Evolutionary conservation across 805 yeast species (phyloP), one percentile per base, ranked within the genome.

Genomic region (Tetrapisispora nanseiensis): DNA sequence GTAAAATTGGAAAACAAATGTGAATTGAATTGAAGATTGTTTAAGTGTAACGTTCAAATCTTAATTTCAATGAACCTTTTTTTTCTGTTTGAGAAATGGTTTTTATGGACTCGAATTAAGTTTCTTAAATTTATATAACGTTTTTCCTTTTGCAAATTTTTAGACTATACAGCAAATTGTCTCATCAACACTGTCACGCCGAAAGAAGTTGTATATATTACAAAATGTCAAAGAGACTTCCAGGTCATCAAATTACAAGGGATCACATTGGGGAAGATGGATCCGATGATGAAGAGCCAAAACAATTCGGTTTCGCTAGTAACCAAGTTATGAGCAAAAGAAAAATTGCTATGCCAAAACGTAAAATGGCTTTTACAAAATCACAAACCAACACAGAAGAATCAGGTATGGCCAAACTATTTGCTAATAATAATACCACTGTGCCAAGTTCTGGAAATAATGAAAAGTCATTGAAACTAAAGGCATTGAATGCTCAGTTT

Each of bases 401-500:
- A 41, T 37, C 52, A 2, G 28, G 46, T 5, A 37, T 38, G 35
- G 51, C 54, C 4, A 49, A 44, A 28, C 41, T 60, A 5, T 58
- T 57, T 32, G 38, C 40, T 27, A 44, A 48, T 37, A 21, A 29
- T 31, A 32, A 49, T 21, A 45, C 44, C 19, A 38, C 36, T 22
- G 30, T n/a, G 12, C 20, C 22, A 20, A 27, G 6, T 3, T 22
- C 22, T 9, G 38, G 39, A 15, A 27, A 33, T 11, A 44, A 50
- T 10, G 72, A 67, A 15, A 69, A 63, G 44, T 62, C 71, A 21
- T 69, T 68, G 13, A 76, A 76, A 54, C 54, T 79, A 30, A 76
- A 72, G 51, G 89, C 94, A 1, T 66, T 85, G 54, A 83, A 83
- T 56, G 70, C 71, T 9, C 75, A 70, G 41, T 79, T 85, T 50